Evolutionary conservation across 2,329 filamentous ascomycete genomes (phyloP), one percentile per base, ranked within the genome.

Genomic region (Decorospora gaudefroyi): DNA sequence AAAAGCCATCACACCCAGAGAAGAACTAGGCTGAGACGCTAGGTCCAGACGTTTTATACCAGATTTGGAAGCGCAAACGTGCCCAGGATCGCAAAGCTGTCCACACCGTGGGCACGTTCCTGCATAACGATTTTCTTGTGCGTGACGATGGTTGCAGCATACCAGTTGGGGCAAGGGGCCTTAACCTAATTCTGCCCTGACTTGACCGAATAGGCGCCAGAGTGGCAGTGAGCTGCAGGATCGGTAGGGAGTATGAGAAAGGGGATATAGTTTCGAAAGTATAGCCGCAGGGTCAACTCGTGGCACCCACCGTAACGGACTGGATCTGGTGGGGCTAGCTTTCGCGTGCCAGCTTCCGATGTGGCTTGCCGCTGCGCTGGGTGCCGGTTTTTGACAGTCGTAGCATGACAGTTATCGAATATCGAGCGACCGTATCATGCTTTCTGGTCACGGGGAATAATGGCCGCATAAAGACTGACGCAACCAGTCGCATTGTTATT

Each of bases 61-160:
- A 39, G 21, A 50, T 36, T 34, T 45, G 49, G 52, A 50, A 47
- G 47, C 38, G 53, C 42, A 42, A 49, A 50, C 43, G 31, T 41
- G 31, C 42, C 40, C 28, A 54, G 42, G 26, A 28, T 47, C 42
- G 38, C 35, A 36, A 44, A 40, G 26, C 18, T 29, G 32, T 44
- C 33, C 28, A 42, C 44, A 46, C 40, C 26, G 42, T 18, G 39
- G 35, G 33, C 42, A 42, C 42, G 34, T 50, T 36, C 49, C 53
- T 59, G 55, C 58, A 60, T 52, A 56, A 51, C 48, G 30, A 39
- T 27, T 51, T 36, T 48, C 48, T 39, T 42, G 42, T 46, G 50
- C 57, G 59, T 54, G 56, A 61, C 54, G 41, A 45, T 34, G 47
- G 55, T 53, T 51, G 49, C 57, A 54, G 57, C 39, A 40, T 46